phyloP scores from a whole-genome alignment of 106 monocot species.

The Acorus gramineus region DNA sequence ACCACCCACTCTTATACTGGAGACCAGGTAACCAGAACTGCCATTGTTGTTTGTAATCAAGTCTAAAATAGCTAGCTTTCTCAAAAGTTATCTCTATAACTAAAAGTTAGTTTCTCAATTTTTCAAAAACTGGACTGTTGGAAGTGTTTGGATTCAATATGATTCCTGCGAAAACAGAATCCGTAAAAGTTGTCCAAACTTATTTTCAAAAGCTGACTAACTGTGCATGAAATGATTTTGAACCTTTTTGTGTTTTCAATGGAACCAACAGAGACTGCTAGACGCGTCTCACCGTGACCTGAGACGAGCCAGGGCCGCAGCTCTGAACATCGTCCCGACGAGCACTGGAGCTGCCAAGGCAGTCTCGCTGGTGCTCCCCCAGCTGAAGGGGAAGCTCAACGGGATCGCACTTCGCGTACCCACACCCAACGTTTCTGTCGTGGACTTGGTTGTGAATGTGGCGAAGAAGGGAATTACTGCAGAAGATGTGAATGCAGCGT shows the following conservation, averaged over 20 bases:
- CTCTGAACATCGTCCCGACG: constrained; percentile 93
- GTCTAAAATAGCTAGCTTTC: too few relatives aligned
- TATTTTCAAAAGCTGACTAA: too few relatives aligned
- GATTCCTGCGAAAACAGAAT: too few relatives aligned
- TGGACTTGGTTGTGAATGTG: constrained; percentile 91
- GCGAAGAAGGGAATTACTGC: constrained; percentile 86
- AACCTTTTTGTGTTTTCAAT: too few relatives aligned
- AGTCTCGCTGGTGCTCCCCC: constrained; percentile 81
- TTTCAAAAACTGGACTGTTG: too few relatives aligned
- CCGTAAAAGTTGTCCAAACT: too few relatives aligned
- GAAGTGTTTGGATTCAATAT: too few relatives aligned
- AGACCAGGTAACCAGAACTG: constrained; percentile 45
- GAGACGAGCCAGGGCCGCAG: constrained; percentile 83
- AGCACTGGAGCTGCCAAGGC: constrained; percentile 99
- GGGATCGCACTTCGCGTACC: constrained; percentile 96
- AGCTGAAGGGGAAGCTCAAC: constrained; percentile 96
- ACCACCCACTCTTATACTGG: constrained; percentile 99
- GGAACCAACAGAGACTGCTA: constrained; percentile 53
- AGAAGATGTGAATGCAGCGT: constrained; percentile 86
- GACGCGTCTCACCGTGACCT: constrained; percentile 97
- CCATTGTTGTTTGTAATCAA: too few relatives aligned
- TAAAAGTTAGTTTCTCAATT: too few relatives aligned
- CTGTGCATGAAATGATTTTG: too few relatives aligned
- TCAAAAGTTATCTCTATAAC: too few relatives aligned
- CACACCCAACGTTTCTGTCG: constrained; percentile 92